A percentile compares a stretch with the other conserved stretches of the same genome.
Conservation (phyloP, 805 yeast species). For the Ogataea kodamae region DNA sequence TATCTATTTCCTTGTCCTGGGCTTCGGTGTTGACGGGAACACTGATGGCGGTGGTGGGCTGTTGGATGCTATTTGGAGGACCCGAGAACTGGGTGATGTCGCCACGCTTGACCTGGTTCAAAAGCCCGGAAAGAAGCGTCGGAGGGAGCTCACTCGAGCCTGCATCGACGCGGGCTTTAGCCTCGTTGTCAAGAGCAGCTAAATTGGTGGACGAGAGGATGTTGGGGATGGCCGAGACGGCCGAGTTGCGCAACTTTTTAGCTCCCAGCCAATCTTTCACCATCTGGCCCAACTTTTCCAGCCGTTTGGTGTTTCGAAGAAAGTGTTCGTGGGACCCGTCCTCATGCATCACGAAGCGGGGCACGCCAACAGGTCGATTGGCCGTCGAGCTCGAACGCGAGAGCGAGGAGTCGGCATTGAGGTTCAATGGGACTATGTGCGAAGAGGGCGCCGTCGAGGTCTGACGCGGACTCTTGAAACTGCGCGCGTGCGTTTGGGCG, state of each 20-base stretch:
- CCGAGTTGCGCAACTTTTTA: slow-evolving; percentile 64
- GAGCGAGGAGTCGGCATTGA: slow-evolving; percentile 3
- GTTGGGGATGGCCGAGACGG: slow-evolving; percentile 71
- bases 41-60: slow-evolving; percentile 25
- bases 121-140: slow-evolving; percentile 65
- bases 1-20: slow-evolving; percentile 38
- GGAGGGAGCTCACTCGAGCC: slow-evolving; percentile 45
- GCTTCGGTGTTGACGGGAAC: slow-evolving; percentile 17
- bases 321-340: slow-evolving; percentile 81
- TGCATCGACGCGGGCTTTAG: slow-evolving; percentile 25
- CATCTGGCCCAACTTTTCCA: slow-evolving; percentile 73
- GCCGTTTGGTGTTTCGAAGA: slow-evolving; percentile 70
- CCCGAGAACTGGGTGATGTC: slow-evolving; percentile 32
- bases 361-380: slow-evolving; percentile 18
- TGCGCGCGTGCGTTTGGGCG: neutral
- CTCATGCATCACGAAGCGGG: slow-evolving; percentile 54
- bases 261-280: slow-evolving; percentile 74
- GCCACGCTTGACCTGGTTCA: slow-evolving; percentile 49
- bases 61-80: slow-evolving; percentile 14
- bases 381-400: slow-evolving; percentile 21
- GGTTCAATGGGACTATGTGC: slow-evolving; percentile 9
- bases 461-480: slow-evolving; percentile 5
- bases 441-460: neutral
- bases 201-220: slow-evolving; percentile 40
- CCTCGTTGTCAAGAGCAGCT: slow-evolving; percentile 28